phyloP scores from a whole-genome alignment of 2,329 filamentous ascomycete species.

The Phyllosticta paracitricarpa region DNA sequence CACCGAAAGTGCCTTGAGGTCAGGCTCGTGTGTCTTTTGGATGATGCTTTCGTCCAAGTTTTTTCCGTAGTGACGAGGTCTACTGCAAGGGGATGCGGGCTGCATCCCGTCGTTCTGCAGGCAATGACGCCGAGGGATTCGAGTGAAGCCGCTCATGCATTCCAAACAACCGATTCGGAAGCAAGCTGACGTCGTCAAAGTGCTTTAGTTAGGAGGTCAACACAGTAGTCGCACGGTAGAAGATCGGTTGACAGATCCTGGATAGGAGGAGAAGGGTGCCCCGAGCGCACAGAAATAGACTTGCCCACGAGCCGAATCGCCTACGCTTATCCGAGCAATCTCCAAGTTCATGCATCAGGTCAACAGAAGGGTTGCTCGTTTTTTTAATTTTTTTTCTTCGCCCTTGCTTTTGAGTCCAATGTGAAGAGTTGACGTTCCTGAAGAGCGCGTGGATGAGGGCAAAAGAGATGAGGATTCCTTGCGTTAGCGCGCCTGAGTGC shows the following conservation, averaged over 20 bases:
- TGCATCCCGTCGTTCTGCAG: background rate
- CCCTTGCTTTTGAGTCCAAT: background rate
- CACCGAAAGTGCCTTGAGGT: background rate
- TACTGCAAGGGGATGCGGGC: background rate
- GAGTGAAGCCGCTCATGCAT: background rate
- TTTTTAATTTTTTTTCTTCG: too few species aligned
- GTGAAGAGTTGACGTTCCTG: background rate
- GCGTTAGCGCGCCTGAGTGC: constrained; percentile 4
- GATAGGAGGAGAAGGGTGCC: background rate
- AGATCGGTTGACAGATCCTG: background rate
- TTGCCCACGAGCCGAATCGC: background rate
- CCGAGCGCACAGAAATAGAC: background rate
- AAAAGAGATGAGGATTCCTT: constrained; percentile 4
- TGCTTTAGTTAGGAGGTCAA: background rate
- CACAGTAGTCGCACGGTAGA: background rate
- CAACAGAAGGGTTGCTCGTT: background rate
- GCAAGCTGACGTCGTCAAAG: background rate
- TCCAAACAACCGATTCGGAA: background rate
- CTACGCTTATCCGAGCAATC: background rate
- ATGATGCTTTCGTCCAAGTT: background rate
- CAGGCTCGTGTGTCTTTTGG: background rate
- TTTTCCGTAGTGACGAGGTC: background rate
- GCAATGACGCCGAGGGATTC: background rate
- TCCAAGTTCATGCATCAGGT: background rate
- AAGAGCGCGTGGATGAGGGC: background rate